Base-by-base conservation (phyloP, 139 green algal species). In the Tetradesmus obliquus region DNA sequence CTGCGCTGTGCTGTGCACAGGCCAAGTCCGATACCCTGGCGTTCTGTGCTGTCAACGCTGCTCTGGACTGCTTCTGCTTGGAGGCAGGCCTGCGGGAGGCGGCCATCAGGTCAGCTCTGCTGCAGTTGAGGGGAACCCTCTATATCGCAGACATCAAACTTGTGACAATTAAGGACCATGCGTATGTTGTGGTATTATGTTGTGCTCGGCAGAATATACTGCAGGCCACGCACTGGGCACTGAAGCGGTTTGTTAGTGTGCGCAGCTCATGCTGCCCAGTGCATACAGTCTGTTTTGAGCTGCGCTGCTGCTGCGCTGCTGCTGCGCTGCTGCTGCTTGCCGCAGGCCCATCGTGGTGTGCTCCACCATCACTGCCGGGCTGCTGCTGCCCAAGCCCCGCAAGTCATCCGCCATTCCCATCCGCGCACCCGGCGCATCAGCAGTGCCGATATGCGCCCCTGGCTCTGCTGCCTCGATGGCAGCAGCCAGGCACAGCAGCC, bases 301-400 rank as follows among this genome's bases (percentile, higher is more conserved):
- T n/a, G n/a, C n/a, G n/a, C n/a, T 82, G 7, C n/a, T 17, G n/a
- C n/a, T 82, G 74, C 2, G 22, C 66, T 72, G 6, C n/a, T n/a
- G n/a, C n/a, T 19, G 9, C 8, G 62, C 62, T 20, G 22, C 15
- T 74, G 66, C 66, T 24, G 13, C 7, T 5, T 79, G 4, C 17
- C 6, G 0, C 82, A 87, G 82, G 82, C 20, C 54, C 15, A 87
- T 87, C 54, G 82, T 87, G 54, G 55, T 87, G 1, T 87, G 82
- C 54, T 72, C 82, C 20, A 71, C 82, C 55, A 55, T 71, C 54
- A 87, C 82, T 55, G 82, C 82, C 7, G 82, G 82, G 0, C 55
- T 87, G 19, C 82, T 87, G 55, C 82, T 86, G 80, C 45, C 80
- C 20, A 54, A 86, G 51, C 80, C 45, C 24, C 54, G 45, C 80